Evolutionary conservation across 2,329 filamentous ascomycete species (phyloP).

Genomic region (Seiridium unicorne): DNA sequence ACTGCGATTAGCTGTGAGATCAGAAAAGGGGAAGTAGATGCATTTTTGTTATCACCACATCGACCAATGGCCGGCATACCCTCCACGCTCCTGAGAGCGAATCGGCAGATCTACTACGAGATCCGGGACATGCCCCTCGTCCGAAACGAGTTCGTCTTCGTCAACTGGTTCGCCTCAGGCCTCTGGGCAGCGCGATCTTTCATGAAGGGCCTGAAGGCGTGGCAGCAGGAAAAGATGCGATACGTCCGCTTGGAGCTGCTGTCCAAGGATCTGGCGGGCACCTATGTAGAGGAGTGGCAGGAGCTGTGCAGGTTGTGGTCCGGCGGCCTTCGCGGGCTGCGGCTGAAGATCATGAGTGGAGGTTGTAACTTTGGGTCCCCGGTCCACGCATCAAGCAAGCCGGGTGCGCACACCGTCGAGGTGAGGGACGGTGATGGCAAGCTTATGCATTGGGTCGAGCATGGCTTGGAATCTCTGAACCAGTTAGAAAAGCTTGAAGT

Average conservation of each 20-base stretch:
- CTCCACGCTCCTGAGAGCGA: constrained; percentile 34
- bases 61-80: constrained; percentile 40
- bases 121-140: constrained; percentile 37
- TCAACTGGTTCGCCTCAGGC: constrained; percentile 44
- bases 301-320: constrained; percentile 34
- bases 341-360: constrained; percentile 35
- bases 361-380: constrained; percentile 18
- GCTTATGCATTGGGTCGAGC: constrained; percentile 26
- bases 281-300: constrained; percentile 30
- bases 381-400: constrained; percentile 4
- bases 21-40: background rate
- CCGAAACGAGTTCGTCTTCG: constrained; percentile 44
- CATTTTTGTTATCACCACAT: constrained; percentile 26
- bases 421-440: constrained; percentile 9
- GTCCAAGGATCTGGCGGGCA: constrained; percentile 31
- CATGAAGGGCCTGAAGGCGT: constrained; percentile 29
- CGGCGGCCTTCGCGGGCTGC: constrained; percentile 33
- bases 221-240: constrained; percentile 41
- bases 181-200: constrained; percentile 39
- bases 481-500: constrained; percentile 37
- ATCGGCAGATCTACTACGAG: constrained; percentile 41
- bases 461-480: constrained; percentile 29
- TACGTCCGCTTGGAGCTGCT: constrained; percentile 40
- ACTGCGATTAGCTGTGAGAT: background rate
- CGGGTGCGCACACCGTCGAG: constrained; percentile 12